These are phyloP conservation scores for Teratosphaeria epicoccoides DNA, from an alignment of 2,329 filamentous ascomycete genomes.

Conservation along the genomic window DNA sequence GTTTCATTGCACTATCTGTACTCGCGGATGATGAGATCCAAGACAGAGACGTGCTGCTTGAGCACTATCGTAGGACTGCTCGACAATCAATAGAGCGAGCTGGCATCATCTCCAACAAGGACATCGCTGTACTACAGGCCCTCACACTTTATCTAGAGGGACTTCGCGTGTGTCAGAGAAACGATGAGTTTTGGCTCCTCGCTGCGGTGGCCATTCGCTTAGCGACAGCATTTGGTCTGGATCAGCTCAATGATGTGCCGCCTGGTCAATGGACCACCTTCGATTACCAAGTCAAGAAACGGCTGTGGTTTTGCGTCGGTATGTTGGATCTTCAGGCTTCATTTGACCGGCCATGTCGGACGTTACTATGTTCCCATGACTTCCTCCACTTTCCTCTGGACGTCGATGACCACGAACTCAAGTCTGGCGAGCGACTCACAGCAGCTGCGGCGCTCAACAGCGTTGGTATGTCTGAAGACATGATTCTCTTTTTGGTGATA, in stretches of 20 bases:
- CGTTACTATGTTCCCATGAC: not conserved
- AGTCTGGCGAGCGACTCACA: not conserved
- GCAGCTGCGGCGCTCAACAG: not conserved
- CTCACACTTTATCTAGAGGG: not conserved
- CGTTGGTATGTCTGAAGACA: not conserved
- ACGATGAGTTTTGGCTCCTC: not conserved
- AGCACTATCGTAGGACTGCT: not conserved
- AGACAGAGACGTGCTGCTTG: not conserved
- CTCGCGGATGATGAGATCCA: not conserved
- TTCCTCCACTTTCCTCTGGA: not conserved
- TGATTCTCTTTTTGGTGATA: not conserved
- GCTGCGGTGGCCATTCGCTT: not conserved
- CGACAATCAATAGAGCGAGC: not conserved
- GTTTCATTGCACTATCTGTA: not conserved
- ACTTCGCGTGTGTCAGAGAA: not conserved
- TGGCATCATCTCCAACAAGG: not conserved
- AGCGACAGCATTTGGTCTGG: not conserved
- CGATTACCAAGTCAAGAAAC: not conserved
- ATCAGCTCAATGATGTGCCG: not conserved
- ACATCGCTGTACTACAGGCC: not conserved
- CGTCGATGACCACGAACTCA: not conserved
- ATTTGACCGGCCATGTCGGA: not conserved
- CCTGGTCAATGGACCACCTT: not conserved
- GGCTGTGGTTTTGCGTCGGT: slow-evolving; percentile 1
- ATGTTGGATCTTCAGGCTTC: slow-evolving; percentile 1